Conservation (phyloP, 192 early-diverging fungal species). For the Entomortierella chlamydospora region DNA sequence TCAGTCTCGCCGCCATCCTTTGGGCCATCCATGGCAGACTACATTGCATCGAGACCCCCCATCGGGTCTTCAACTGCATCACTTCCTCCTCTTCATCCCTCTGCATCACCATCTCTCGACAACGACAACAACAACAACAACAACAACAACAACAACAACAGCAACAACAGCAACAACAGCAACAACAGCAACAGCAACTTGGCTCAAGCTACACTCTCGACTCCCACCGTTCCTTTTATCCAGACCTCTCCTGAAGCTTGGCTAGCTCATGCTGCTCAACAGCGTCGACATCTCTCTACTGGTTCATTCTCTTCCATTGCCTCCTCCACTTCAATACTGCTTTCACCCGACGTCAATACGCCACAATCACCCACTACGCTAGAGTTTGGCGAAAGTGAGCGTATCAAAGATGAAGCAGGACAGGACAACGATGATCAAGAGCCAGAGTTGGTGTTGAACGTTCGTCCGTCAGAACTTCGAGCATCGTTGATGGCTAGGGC, state of each 20-base stretch:
- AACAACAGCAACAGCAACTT: no score
- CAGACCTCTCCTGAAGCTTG: slow-evolving; percentile 46
- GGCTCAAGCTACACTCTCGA: neutral
- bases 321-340: neutral
- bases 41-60: neutral
- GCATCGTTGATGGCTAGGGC: slow-evolving; percentile 47
- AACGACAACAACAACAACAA: no score
- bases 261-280: slow-evolving; percentile 43
- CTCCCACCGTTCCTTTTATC: slow-evolving; percentile 9
- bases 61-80: slow-evolving; percentile 13
- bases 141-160: no score
- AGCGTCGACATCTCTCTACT: slow-evolving; percentile 38
- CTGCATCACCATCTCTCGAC: slow-evolving; percentile 10
- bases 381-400: slow-evolving; percentile 38
- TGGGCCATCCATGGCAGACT: slow-evolving; percentile 30
- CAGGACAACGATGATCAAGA: slow-evolving; percentile 27
- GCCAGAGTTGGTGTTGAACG: slow-evolving; percentile 24
- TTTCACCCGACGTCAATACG: slow-evolving; percentile 2
- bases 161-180: no score
- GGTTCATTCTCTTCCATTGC: slow-evolving; percentile 37
- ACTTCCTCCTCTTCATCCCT: slow-evolving; percentile 14
- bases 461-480: slow-evolving; percentile 38
- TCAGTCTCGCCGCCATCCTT: slow-evolving; percentile 42
- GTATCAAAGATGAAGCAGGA: neutral
- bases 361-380: slow-evolving; percentile 15